Evolutionary conservation across 441 rosid genomes (phyloP).

Genomic region (Populus hybrid): DNA sequence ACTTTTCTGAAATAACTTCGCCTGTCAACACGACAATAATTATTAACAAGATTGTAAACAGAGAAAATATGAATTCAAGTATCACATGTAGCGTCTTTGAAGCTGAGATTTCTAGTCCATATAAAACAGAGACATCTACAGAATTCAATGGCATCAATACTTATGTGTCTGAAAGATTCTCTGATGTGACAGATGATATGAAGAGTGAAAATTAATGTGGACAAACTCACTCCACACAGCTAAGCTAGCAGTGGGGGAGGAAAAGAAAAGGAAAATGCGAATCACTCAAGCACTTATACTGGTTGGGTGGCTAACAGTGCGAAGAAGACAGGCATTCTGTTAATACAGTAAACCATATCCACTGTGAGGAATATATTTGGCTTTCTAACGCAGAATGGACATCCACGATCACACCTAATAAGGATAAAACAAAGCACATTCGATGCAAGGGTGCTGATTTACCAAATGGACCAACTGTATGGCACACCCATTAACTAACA

Average conservation of each 20-base stretch:
- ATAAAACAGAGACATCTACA: background rate
- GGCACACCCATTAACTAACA: background rate
- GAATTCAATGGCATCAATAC: background rate
- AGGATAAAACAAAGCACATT: background rate
- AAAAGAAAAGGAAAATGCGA: background rate
- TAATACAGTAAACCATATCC: background rate
- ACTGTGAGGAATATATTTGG: background rate
- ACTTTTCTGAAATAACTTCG: constrained; percentile 79
- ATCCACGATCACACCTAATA: background rate
- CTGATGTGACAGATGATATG: background rate
- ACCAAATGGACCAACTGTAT: too few relatives aligned
- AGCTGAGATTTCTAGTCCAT: background rate
- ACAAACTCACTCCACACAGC: background rate
- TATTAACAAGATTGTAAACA: background rate
- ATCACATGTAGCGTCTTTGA: background rate
- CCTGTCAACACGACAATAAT: constrained; percentile 38
- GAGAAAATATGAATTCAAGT: background rate
- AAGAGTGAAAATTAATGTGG: background rate
- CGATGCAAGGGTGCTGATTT: too few relatives aligned
- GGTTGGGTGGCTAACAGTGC: background rate
- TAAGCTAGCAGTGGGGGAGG: background rate
- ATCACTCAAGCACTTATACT: background rate
- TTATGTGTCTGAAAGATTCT: background rate
- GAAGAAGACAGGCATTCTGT: background rate
- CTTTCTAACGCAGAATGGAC: background rate